Evolutionary conservation across 805 yeast species (phyloP), one percentile per base, ranked within the genome.

Genomic region (Barnettozyma wickerhamii): DNA sequence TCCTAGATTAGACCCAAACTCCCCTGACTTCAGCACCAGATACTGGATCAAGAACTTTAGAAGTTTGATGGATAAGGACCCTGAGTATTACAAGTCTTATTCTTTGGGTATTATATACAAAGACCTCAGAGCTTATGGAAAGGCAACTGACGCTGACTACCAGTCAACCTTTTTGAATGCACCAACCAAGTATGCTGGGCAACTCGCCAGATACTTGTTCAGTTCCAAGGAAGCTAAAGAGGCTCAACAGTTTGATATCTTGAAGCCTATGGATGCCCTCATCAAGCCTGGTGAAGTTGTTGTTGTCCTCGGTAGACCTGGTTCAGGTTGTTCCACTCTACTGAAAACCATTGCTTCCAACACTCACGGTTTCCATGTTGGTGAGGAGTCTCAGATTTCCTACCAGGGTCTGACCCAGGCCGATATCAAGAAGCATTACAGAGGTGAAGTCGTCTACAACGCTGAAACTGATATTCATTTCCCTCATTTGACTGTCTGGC

Each of bases 291-390:
- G 89, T 41, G 81, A 81, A 46, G 66, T 81, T 35, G 75, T 82
- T 6, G 84, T 83, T 40, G 90, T 84, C 9, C 65, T 84, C 34
- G 91, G 93, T 42, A 74, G 90, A 60, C 91, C 91, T 1, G 91
- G 91, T 51, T 71, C 84, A 28, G 86, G 86, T 32, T 79, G 86
- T 51, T 66, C 84, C 6, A 78, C 85, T 4, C 63, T 78, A 38
- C 64, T 79, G 50, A 78, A 78, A 52, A 64, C 81, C 5, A 60
- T 80, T 35, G 70, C 81, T 32, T 64, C 75, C 27, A 69, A 71
- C 35, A 77, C 82, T 2, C 71, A 75, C 51, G 84, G 83, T 31
- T 78, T 73, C 59, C 58, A 69, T 32, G 53, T 77, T 29, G 74
- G 67, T 37, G 50, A 61, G 17, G 70, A 66, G 21, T 60, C 79